phyloP scores from a whole-genome alignment of 768 basidiomycete genomes.

The Pulveroboletus sp. region DNA sequence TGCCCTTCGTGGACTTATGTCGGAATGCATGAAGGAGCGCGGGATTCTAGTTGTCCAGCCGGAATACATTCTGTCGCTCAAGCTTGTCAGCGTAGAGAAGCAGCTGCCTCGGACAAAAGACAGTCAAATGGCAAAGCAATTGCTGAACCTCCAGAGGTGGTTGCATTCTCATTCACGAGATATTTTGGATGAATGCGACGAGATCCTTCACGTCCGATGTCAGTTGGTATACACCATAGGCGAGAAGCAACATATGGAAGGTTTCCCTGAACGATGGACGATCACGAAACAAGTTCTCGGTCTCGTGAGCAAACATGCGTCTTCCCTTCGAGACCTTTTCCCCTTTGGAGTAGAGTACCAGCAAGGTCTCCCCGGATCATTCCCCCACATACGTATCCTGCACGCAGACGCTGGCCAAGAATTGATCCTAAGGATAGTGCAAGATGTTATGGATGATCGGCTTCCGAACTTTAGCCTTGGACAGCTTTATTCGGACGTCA shows the following conservation, averaged over 20 bases:
- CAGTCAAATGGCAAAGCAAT: neutral
- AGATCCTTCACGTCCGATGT: conserved; percentile 32
- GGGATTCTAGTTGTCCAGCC: conserved; percentile 51
- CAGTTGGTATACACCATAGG: conserved; percentile 38
- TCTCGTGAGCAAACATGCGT: conserved; percentile 19
- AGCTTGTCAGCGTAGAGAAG: conserved; percentile 42
- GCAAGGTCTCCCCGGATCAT: conserved; percentile 11
- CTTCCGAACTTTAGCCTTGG: conserved; percentile 19
- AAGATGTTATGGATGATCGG: conserved; percentile 10
- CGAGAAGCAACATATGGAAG: conserved; percentile 23
- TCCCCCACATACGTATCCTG: conserved; percentile 24
- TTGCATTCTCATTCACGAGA: conserved; percentile 24
- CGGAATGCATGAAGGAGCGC: conserved; percentile 34
- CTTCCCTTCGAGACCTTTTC: conserved; percentile 2
- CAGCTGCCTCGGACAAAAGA: conserved; percentile 9
- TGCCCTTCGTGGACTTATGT: conserved; percentile 30
- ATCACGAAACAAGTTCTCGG: conserved; percentile 29
- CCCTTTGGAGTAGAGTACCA: conserved; percentile 19
- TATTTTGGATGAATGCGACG: conserved; percentile 30
- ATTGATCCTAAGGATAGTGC: conserved; percentile 10
- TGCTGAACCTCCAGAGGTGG: conserved; percentile 28
- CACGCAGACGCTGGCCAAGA: conserved; percentile 5
- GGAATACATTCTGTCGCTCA: conserved; percentile 50
- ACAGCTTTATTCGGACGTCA: neutral
- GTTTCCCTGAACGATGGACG: conserved; percentile 33